These are phyloP conservation scores for Annulohypoxylon truncatum DNA, from an alignment of 2,329 filamentous ascomycete species.

Conservation along the genomic window DNA sequence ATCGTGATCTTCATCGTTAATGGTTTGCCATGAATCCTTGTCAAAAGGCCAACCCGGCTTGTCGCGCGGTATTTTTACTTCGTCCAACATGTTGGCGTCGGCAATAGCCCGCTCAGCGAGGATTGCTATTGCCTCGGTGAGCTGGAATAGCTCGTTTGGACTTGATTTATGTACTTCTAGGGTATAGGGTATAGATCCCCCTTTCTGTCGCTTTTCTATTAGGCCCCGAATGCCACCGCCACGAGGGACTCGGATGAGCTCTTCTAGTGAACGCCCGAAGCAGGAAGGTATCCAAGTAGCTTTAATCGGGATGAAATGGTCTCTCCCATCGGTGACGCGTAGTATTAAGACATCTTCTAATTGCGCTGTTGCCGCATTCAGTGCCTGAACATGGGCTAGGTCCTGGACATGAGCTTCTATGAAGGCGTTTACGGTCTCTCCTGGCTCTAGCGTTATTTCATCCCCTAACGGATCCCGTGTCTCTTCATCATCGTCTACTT, in stretches of 20 bases:
- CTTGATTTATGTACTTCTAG: conserved; percentile 78
- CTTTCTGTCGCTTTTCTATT: conserved; percentile 46
- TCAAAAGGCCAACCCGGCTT: conserved; percentile 70
- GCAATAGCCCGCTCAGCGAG: conserved; percentile 68
- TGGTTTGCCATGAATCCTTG: conserved; percentile 44
- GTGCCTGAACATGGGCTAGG: conserved; percentile 69
- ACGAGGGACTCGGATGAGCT: conserved; percentile 84
- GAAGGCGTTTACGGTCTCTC: conserved; percentile 79
- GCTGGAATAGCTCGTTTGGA: conserved; percentile 86
- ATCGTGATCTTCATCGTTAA: conserved; percentile 43
- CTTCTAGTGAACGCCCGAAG: conserved; percentile 87
- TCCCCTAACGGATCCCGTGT: conserved; percentile 52
- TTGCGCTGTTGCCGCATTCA: conserved; percentile 75
- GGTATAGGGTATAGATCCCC: conserved; percentile 64
- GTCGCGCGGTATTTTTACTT: conserved; percentile 62
- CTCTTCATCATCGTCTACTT: conserved; percentile 25
- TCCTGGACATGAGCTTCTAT: conserved; percentile 75
- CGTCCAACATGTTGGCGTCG: conserved; percentile 71
- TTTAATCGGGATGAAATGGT: conserved; percentile 88
- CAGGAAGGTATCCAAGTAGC: conserved; percentile 84
- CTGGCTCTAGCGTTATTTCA: conserved; percentile 80
- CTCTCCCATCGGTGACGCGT: conserved; percentile 83
- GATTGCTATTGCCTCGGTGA: conserved; percentile 81
- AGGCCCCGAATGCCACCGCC: conserved; percentile 79
- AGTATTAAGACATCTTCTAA: conserved; percentile 92